Base-by-base conservation (phyloP, 2,329 filamentous ascomycete genomes). In the Epichloe festucae region DNA sequence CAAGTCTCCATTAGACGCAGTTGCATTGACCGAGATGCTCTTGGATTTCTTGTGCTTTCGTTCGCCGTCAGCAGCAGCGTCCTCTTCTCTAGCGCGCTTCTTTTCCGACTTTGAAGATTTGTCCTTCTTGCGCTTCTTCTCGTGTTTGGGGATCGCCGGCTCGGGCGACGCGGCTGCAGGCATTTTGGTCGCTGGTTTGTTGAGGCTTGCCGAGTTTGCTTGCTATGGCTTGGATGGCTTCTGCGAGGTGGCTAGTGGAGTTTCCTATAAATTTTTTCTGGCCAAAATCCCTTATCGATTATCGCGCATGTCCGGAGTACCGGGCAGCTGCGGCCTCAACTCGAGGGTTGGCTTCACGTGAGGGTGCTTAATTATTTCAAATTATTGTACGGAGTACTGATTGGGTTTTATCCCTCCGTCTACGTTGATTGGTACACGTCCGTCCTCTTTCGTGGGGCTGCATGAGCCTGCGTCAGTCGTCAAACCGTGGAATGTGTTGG, bases 31-130 rank as follows among this genome's bases (percentile, higher is more conserved):
- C 47, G 60, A 69, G 61, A 69, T 69, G 68, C 66, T 73, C 62
- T 74, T 76, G 5, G 73, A 72, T 54, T 73, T 74, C 58, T 77
- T 76, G 58, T 73, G 67, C 62, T 72, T 74, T 59, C 70, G 70
- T 54, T 75, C 72, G 38, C 63, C 60, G 46, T 68, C 65, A 41
- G 64, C 65, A 7, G 57, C 59, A 5, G 31, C 17, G 40, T 74
- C 71, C 27, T 74, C 71, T 47, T 74, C 72, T 43, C 72, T 63
- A 6, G 65, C 60, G 43, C 72, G 69, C 64, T 75, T 75, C 63
- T 73, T 73, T 45, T 72, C 61, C 10, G 62, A 62, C 52, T 63
- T 65, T 15, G 58, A 55, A 41, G 58, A 58, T 52, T 62, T 64
- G 19, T 62, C 63, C 53, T 68, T 70, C 6, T 67, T 71, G 48